phyloP scores from a whole-genome alignment of 1,284 basidiomycete genomes.

The Nidula niveotomentosa region DNA sequence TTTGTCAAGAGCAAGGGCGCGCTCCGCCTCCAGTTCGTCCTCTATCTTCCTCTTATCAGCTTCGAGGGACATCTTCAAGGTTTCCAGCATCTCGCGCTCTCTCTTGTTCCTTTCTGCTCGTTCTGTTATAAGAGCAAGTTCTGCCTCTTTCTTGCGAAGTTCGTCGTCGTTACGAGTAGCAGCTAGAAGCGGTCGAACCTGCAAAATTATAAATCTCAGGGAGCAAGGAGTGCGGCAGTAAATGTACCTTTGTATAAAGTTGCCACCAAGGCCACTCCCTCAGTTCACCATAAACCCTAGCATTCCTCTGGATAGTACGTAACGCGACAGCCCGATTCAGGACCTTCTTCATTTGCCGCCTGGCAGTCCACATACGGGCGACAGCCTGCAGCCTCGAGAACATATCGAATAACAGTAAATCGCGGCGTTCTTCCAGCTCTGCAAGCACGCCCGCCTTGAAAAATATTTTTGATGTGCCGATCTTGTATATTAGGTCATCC shows the following conservation, averaged over 20 bases:
- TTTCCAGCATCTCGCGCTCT: constrained; percentile 79
- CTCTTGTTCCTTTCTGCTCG: constrained; percentile 82
- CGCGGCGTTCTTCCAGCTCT: constrained; percentile 95
- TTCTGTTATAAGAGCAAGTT: constrained; percentile 82
- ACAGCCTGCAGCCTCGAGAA: constrained; percentile 90
- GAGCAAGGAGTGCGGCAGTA: constrained; percentile 1
- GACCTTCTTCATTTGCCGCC: constrained; percentile 94
- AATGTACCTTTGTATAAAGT: constrained; percentile 83
- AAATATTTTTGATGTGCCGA: constrained; percentile 98
- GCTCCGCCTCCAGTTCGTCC: constrained; percentile 81
- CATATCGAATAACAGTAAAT: constrained; percentile 84
- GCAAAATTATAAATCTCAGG: constrained; percentile 7
- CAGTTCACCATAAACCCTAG: constrained; percentile 86
- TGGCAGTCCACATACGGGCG: constrained; percentile 83
- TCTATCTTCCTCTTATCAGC: constrained; percentile 83
- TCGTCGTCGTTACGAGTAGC: constrained; percentile 95
- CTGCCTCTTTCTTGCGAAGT: constrained; percentile 85
- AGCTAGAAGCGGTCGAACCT: constrained; percentile 90
- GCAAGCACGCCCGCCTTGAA: constrained; percentile 99
- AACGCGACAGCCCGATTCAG: constrained; percentile 92
- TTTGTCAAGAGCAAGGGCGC: constrained; percentile 81
- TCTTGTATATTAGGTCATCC: constrained; percentile 83
- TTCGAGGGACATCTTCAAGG: constrained; percentile 77
- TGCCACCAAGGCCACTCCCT: constrained; percentile 99
- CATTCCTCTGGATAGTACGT: constrained; percentile 93